Percentiles rank a stretch among this genome's conserved stretches.
Evolutionary conservation across 2,329 filamentous ascomycete species (phyloP).

Genomic region (Tolypocladium capitatum): DNA sequence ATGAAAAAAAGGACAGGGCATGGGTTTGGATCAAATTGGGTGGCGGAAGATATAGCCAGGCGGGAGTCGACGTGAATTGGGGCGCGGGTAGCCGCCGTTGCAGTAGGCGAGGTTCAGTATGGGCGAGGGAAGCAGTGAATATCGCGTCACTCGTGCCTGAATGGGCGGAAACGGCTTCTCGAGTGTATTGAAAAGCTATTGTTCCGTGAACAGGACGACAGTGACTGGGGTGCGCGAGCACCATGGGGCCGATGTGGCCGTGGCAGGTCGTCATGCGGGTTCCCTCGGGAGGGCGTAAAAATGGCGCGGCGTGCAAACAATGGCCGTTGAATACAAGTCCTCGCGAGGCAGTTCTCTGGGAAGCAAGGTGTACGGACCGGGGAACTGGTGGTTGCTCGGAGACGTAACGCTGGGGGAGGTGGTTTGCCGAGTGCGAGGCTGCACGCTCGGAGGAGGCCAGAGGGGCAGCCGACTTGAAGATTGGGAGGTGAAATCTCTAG

Average conservation of each 20-base stretch:
- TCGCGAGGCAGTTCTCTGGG: not conserved
- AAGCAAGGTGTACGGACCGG: not conserved
- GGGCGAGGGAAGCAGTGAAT: not conserved
- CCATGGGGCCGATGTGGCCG: not conserved
- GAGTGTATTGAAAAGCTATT: not conserved
- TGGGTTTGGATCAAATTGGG: not conserved
- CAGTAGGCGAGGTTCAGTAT: not conserved
- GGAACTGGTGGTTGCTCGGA: not conserved
- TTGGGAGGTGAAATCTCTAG: not conserved
- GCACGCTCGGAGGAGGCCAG: not conserved
- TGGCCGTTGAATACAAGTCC: not conserved
- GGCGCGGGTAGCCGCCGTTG: not conserved
- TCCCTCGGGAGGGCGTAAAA: not conserved
- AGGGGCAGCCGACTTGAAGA: too few relatives aligned
- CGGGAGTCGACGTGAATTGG: not conserved
- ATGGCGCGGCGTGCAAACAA: not conserved
- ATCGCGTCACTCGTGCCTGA: too few relatives aligned
- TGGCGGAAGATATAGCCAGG: not conserved
- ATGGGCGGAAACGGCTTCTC: too few relatives aligned
- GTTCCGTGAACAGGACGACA: not conserved
- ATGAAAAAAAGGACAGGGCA: not conserved
- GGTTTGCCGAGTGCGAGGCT: not conserved
- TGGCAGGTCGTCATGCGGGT: not conserved
- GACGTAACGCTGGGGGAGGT: not conserved
- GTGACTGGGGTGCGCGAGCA: too few relatives aligned